These are phyloP conservation scores for Blastobotrys mokoenaii DNA, from an alignment of 805 yeast species.

Conservation along the genomic window DNA sequence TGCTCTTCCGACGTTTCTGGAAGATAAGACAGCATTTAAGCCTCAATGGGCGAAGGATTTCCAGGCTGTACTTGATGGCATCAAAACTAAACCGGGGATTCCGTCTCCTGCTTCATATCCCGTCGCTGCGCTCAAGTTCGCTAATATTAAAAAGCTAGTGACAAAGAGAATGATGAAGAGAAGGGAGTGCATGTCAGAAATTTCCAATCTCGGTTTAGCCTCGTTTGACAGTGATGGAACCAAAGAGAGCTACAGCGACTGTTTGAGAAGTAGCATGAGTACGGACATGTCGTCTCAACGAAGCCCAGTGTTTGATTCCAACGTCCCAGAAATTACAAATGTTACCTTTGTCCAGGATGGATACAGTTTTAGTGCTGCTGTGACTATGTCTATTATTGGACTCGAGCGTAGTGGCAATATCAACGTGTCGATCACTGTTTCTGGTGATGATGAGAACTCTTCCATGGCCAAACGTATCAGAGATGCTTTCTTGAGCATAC, in stretches of 20 bases:
- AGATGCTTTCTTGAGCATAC: too few species aligned
- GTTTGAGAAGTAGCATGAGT: too few species aligned
- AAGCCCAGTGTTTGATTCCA: not conserved
- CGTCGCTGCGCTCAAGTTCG: not conserved
- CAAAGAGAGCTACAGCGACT: too few species aligned
- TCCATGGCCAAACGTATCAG: too few species aligned
- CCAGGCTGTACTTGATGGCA: not conserved
- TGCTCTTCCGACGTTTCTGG: not conserved
- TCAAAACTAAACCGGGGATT: not conserved
- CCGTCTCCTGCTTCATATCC: not conserved
- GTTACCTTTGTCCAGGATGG: constrained; percentile 5
- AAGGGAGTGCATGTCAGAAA: constrained; percentile 3
- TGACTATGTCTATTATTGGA: constrained; percentile 3
- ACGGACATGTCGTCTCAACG: too few species aligned
- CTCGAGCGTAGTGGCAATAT: not conserved
- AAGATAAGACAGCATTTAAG: constrained; percentile 1
- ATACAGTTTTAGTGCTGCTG: constrained; percentile 3
- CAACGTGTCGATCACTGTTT: too few species aligned
- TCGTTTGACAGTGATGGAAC: too few species aligned
- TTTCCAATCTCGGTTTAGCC: constrained; percentile 7
- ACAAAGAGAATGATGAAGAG: not conserved
- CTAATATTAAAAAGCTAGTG: constrained; percentile 3
- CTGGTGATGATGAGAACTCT: too few species aligned
- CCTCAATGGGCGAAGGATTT: constrained; percentile 8
- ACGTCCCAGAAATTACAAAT: constrained; percentile 1